Conservation (phyloP, 805 yeast species). For the baker's yeast (Saccharomyces cerevisiae) region DNA sequence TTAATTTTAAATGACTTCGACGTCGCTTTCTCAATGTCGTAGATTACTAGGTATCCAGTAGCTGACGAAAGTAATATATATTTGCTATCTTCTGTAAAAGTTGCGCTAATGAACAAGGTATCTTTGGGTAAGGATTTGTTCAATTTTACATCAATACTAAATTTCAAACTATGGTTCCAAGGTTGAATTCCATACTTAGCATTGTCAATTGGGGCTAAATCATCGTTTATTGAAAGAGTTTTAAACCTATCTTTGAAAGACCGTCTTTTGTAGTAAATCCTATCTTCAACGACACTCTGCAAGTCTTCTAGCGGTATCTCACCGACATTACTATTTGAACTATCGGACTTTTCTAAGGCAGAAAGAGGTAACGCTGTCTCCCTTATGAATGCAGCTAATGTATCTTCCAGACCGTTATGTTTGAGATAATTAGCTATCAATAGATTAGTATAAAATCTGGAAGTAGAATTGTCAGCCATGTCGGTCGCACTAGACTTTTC, state of each 20-base stretch:
- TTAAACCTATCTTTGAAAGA: constrained; percentile 9
- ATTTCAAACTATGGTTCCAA: constrained; percentile 17
- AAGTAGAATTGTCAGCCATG: constrained; percentile 2
- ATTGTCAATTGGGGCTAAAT: constrained; percentile 6
- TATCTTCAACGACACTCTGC: constrained; percentile 19
- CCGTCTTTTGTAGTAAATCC: constrained; percentile 21
- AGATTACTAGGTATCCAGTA: constrained; percentile 4
- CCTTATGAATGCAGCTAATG: constrained; percentile 41
- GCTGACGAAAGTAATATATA: constrained; percentile 12
- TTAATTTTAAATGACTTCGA: not conserved
- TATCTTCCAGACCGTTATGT: constrained; percentile 37
- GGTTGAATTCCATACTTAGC: constrained; percentile 5
- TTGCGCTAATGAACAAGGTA: not conserved
- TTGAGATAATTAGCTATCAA: constrained; percentile 55
- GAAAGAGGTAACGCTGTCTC: constrained; percentile 16
- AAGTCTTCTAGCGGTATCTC: constrained; percentile 11
- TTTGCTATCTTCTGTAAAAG: constrained; percentile 1
- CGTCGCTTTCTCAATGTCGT: not conserved
- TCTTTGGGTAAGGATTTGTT: not conserved
- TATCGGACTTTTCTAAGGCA: not conserved
- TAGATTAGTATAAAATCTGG: constrained; percentile 19
- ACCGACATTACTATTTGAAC: constrained; percentile 1
- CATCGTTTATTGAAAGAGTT: constrained; percentile 11
- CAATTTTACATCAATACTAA: not conserved
- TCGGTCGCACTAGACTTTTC: not conserved